Conservation (phyloP, 441 rosid genomes). For the Pelargonium citronellum region DNA sequence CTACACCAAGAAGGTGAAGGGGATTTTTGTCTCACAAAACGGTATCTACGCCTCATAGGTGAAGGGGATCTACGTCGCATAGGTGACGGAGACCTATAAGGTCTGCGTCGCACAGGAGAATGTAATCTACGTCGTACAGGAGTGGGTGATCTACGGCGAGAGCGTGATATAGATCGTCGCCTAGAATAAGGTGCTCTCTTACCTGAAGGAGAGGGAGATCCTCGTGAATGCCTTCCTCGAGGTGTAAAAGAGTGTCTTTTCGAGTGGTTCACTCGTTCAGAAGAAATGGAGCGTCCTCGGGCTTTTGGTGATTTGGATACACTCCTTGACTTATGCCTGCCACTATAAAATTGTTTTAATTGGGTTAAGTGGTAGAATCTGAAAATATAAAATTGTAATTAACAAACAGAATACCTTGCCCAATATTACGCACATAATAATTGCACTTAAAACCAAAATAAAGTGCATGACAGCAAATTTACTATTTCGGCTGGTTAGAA, state of each 20-base stretch:
- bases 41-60: slow-evolving; percentile 17
- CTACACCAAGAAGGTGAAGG: slow-evolving; percentile 8
- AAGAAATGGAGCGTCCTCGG: slow-evolving; percentile 33
- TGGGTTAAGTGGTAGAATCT: neutral
- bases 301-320: slow-evolving; percentile 52
- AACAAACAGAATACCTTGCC: neutral
- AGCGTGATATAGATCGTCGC: slow-evolving; percentile 31
- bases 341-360: slow-evolving; percentile 27
- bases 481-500: slow-evolving; percentile 4
- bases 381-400: neutral
- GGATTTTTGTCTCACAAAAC: neutral
- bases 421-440: neutral
- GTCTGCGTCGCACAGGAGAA: slow-evolving; percentile 2
- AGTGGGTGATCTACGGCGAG: slow-evolving; percentile 6
- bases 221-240: slow-evolving; percentile 34
- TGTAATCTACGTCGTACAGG: slow-evolving; percentile 5
- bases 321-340: slow-evolving; percentile 53
- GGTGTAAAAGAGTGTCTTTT: slow-evolving; percentile 40
- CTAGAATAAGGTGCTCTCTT: slow-evolving; percentile 16
- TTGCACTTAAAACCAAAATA: slow-evolving; percentile 1
- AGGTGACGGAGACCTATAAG: slow-evolving; percentile 25
- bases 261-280: slow-evolving; percentile 26
- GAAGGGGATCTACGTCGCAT: slow-evolving; percentile 26
- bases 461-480: neutral
- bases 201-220: slow-evolving; percentile 14